Evolutionary conservation across 495 filamentous ascomycete genomes (phyloP).

Genomic region (Diplogelasinospora grovesii): DNA sequence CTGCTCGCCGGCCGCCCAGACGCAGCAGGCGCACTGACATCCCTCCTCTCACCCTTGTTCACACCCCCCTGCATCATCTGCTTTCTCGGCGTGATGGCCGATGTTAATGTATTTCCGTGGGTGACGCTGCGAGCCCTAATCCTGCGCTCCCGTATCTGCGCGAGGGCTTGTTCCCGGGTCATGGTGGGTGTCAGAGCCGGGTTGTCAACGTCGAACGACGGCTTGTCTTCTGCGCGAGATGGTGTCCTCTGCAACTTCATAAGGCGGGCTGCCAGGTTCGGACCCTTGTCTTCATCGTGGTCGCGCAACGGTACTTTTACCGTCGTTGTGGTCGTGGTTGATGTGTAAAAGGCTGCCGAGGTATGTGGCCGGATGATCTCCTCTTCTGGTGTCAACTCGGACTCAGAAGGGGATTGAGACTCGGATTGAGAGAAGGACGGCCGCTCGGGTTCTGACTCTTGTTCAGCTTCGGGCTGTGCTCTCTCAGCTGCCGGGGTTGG

Average conservation of each 20-base stretch:
- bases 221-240: conserved; percentile 17
- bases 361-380: conserved; percentile 27
- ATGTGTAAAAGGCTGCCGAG: conserved; percentile 31
- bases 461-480: too few species aligned
- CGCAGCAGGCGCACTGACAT: conserved; percentile 35
- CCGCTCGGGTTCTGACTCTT: too few species aligned
- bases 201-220: conserved; percentile 41
- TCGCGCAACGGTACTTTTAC: conserved; percentile 44
- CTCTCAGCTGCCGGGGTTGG: too few species aligned
- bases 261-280: conserved; percentile 20
- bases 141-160: conserved; percentile 47
- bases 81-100: conserved; percentile 33
- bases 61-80: conserved; percentile 29
- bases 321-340: conserved; percentile 35
- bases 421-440: background rate
- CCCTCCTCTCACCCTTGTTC: too few species aligned
- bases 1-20: background rate
- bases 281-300: conserved; percentile 24
- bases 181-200: conserved; percentile 47
- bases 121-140: conserved; percentile 33
- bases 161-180: conserved; percentile 52
- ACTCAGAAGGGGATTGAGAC: background rate
- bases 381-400: conserved; percentile 1
- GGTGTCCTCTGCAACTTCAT: conserved; percentile 29
- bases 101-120: background rate